Evolutionary conservation across 495 filamentous ascomycete species (phyloP).

Genomic region (Penicillium bovifimosum): DNA sequence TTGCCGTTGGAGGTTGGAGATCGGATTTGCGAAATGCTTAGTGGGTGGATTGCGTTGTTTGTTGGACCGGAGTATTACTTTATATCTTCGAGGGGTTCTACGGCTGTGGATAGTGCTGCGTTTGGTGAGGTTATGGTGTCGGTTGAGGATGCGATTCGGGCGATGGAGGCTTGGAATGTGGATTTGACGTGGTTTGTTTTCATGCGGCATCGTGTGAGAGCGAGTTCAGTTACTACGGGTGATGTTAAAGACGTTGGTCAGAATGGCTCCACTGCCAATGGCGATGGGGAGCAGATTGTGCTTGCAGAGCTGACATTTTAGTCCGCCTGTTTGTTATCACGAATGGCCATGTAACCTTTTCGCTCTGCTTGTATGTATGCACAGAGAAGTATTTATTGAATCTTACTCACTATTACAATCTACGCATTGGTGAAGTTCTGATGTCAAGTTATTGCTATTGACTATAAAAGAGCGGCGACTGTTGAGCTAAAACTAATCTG

Average conservation of each 20-base stretch:
- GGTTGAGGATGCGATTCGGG: conserved; percentile 29
- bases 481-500: conserved; percentile 20
- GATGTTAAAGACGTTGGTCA: neutral
- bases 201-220: conserved; percentile 11
- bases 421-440: neutral
- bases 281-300: conserved; percentile 15
- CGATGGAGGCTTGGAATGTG: conserved; percentile 44
- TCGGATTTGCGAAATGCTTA: conserved; percentile 35
- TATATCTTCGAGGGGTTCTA: neutral
- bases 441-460: neutral
- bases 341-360: neutral
- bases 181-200: conserved; percentile 46
- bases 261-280: neutral
- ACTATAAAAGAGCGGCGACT: conserved; percentile 24
- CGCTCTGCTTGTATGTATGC: neutral
- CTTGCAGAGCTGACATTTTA: conserved; percentile 34
- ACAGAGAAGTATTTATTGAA: neutral
- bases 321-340: neutral
- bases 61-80: conserved; percentile 35
- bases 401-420: neutral
- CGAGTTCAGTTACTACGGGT: neutral
- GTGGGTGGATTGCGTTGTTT: conserved; percentile 35
- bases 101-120: neutral
- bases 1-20: conserved; percentile 35
- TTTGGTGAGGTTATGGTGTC: neutral